These are phyloP conservation scores for Primulina tabacum DNA, from an alignment of 257 asterid species.

Conservation along the genomic window DNA sequence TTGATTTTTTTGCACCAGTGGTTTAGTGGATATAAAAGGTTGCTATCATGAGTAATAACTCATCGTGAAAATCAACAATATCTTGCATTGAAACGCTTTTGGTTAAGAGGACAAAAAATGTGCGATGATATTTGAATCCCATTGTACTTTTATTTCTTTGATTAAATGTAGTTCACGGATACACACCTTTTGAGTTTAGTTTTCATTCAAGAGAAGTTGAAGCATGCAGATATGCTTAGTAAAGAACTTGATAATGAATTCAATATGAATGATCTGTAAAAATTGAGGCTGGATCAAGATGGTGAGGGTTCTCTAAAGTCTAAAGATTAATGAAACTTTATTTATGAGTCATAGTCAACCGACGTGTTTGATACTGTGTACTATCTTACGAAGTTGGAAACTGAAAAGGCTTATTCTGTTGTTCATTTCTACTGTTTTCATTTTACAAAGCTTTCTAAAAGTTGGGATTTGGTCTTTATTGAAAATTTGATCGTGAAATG, in stretches of 20 bases:
- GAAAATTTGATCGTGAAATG: background rate
- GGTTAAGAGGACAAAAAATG: constrained; percentile 1
- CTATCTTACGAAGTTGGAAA: background rate
- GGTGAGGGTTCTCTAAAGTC: background rate
- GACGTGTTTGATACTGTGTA: background rate
- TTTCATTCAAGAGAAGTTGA: background rate
- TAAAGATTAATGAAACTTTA: background rate
- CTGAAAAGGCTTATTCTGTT: background rate
- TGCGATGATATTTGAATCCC: background rate
- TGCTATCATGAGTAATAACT: background rate
- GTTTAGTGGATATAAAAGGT: background rate
- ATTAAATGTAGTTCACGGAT: background rate
- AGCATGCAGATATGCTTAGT: background rate
- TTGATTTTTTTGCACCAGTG: background rate
- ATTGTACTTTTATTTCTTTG: background rate
- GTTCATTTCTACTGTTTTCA: background rate
- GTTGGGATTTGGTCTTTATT: background rate
- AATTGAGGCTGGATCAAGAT: background rate
- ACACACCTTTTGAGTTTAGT: background rate
- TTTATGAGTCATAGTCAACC: background rate
- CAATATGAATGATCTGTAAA: background rate
- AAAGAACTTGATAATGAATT: too few species aligned
- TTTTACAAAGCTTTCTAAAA: background rate
- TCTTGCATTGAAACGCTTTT: background rate
- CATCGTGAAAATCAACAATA: background rate